Percentiles rank a stretch among this genome's conserved stretches.
Conservation (phyloP, 2,329 filamentous ascomycete species). For the Claviceps arundinis region DNA sequence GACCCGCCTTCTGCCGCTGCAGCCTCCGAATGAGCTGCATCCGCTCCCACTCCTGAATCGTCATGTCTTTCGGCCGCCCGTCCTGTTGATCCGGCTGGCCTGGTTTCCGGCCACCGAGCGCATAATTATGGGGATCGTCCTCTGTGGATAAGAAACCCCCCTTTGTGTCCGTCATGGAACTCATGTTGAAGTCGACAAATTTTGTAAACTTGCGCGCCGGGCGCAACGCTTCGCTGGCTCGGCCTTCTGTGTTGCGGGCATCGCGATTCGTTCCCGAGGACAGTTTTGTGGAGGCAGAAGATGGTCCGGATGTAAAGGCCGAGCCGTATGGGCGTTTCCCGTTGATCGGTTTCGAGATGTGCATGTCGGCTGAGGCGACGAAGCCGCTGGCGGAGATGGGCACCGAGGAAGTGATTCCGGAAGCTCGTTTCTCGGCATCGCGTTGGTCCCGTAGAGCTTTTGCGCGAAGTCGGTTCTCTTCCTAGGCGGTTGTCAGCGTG, state of each 20-base stretch:
- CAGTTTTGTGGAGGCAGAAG: constrained; percentile 21
- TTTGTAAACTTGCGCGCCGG: constrained; percentile 82
- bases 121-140: constrained; percentile 83
- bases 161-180: constrained; percentile 95
- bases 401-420: constrained; percentile 26
- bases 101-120: constrained; percentile 36
- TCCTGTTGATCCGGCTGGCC: constrained; percentile 19
- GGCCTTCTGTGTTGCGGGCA: constrained; percentile 35
- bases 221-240: constrained; percentile 41
- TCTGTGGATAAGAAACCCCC: constrained; percentile 85
- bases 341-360: constrained; percentile 29
- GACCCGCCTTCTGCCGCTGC: constrained; percentile 60
- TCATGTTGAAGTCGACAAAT: constrained; percentile 96
- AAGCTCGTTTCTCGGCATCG: constrained; percentile 45
- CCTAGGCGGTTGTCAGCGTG: constrained; percentile 34
- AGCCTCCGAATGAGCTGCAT: constrained; percentile 62
- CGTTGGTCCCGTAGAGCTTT: constrained; percentile 71
- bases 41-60: constrained; percentile 79
- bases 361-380: constrained; percentile 52
- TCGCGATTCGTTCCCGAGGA: constrained; percentile 50
- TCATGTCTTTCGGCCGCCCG: constrained; percentile 77
- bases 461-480: constrained; percentile 75
- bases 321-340: constrained; percentile 58
- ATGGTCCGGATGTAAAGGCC: constrained; percentile 30
- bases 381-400: constrained; percentile 53